phyloP scores from a whole-genome alignment of 257 asterid genomes.

The Solanum stenotomum region DNA sequence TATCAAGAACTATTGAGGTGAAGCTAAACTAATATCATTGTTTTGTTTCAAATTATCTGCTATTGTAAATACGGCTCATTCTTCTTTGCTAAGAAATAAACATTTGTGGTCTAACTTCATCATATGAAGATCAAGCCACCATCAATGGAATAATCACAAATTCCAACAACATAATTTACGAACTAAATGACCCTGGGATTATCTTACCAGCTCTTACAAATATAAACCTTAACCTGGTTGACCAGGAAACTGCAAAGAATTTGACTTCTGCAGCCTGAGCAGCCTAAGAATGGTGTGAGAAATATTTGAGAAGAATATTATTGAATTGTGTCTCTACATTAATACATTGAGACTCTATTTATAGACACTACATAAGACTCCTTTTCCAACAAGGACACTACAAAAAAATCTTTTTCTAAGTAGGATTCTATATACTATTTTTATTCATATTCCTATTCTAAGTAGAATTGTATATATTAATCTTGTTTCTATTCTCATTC shows the following conservation, averaged over 20 bases:
- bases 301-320: too few relatives aligned
- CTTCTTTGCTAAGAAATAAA: background rate
- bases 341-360: too few relatives aligned
- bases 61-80: background rate
- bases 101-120: background rate
- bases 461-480: too few relatives aligned
- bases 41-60: background rate
- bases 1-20: background rate
- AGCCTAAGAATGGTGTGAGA: background rate
- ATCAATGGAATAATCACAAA: background rate
- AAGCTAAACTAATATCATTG: background rate
- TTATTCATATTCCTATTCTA: too few relatives aligned
- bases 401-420: too few relatives aligned
- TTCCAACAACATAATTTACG: background rate
- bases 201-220: background rate
- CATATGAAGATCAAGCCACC: background rate
- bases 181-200: background rate
- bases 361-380: too few relatives aligned
- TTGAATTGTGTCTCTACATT: too few relatives aligned
- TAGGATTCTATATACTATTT: too few relatives aligned
- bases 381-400: too few relatives aligned
- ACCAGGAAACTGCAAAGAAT: background rate
- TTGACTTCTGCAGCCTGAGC: background rate
- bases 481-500: too few relatives aligned
- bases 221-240: background rate